Conservation (phyloP, 1,284 basidiomycete species). For the Xerocomus nothofagi region DNA sequence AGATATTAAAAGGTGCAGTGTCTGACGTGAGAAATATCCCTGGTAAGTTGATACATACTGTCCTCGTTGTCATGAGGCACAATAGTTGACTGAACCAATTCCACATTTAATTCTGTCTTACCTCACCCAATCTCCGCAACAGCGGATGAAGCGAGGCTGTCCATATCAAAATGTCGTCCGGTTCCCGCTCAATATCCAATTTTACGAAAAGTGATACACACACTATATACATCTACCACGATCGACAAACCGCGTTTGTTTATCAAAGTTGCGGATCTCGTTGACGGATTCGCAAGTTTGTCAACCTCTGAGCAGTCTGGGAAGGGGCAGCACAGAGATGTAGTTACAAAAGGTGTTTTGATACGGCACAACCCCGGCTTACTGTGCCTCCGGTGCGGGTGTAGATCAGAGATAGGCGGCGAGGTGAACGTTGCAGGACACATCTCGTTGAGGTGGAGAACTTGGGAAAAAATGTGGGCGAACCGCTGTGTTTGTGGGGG, state of each 20-base stretch:
- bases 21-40: constrained; percentile 23
- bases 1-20: constrained; percentile 42
- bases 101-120: background rate
- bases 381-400: constrained; percentile 62
- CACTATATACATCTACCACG: constrained; percentile 47
- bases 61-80: background rate
- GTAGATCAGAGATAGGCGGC: constrained; percentile 47
- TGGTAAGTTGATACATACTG: constrained; percentile 19
- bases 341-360: constrained; percentile 59
- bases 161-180: constrained; percentile 57
- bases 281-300: constrained; percentile 52
- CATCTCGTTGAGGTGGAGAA: constrained; percentile 49
- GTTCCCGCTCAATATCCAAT: constrained; percentile 42
- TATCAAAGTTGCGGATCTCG: constrained; percentile 64
- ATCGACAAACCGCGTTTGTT: constrained; percentile 67
- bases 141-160: constrained; percentile 52
- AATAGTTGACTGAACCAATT: background rate
- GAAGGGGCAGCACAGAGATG: constrained; percentile 53
- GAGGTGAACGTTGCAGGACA: constrained; percentile 33
- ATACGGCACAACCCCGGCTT: constrained; percentile 38
- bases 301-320: constrained; percentile 27
- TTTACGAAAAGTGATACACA: constrained; percentile 45
- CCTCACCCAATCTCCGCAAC: background rate
- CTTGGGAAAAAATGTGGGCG: constrained; percentile 63
- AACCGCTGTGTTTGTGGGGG: constrained; percentile 70